These are phyloP conservation scores for Diaporthe batatas DNA, from an alignment of 2,329 filamentous ascomycete genomes.

Conservation along the genomic window DNA sequence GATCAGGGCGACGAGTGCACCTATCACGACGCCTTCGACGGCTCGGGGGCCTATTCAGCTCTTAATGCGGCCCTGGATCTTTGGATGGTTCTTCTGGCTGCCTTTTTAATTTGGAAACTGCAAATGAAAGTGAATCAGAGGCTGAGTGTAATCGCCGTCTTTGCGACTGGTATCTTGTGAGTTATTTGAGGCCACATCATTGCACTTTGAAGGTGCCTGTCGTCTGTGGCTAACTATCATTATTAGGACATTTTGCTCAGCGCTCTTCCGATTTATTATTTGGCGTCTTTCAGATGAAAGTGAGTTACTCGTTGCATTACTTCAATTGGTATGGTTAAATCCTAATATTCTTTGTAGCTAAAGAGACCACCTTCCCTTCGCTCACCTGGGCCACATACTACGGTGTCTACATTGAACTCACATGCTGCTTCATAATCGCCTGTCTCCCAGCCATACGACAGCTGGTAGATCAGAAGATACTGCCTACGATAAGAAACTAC, in stretches of 20 bases:
- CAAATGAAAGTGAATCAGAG: conserved; percentile 34
- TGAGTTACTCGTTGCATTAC: neutral
- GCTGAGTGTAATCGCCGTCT: conserved; percentile 21
- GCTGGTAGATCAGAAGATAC: neutral
- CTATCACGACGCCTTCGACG: conserved; percentile 35
- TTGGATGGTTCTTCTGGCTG: conserved; percentile 35
- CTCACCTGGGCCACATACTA: conserved; percentile 31
- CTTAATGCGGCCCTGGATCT: conserved; percentile 34
- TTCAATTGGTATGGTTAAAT: rapidly evolving
- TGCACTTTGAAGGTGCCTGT: rapidly evolving
- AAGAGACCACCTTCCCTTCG: neutral
- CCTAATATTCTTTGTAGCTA: neutral
- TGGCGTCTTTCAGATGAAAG: conserved; percentile 15
- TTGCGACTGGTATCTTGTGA: conserved; percentile 30
- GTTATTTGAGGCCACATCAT: rapidly evolving
- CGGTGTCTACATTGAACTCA: conserved; percentile 30
- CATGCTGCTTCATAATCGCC: conserved; percentile 32
- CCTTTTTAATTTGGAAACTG: conserved; percentile 35
- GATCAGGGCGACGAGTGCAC: conserved; percentile 23
- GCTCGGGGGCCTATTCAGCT: conserved; percentile 34
- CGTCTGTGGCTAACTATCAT: neutral
- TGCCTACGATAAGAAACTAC: neutral
- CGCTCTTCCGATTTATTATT: conserved; percentile 22
- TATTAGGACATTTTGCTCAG: conserved; percentile 21
- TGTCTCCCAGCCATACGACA: conserved; percentile 29